A percentile compares a stretch with the other conserved stretches of the same genome.
phyloP scores from a whole-genome alignment of 2,329 filamentous ascomycete genomes.

The Tolypocladium tundrense region DNA sequence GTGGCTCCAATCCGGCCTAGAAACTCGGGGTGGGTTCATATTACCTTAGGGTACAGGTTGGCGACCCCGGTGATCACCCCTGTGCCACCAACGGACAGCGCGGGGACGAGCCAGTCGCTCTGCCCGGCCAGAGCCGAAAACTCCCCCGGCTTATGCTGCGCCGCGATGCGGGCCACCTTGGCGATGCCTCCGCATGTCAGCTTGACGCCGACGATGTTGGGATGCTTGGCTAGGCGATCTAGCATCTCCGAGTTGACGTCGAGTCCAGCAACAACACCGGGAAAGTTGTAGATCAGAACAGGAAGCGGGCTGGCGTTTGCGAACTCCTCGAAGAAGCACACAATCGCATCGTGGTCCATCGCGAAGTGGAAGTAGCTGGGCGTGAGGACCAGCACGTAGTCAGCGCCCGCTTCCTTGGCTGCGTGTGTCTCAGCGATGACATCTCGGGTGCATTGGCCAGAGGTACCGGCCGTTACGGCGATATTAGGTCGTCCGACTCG shows the following conservation, averaged over 20 bases:
- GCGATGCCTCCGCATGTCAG: slow-evolving; percentile 66
- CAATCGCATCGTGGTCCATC: slow-evolving; percentile 28
- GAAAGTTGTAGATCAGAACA: slow-evolving; percentile 65
- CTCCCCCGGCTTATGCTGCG: slow-evolving; percentile 35
- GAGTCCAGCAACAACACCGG: slow-evolving; percentile 54
- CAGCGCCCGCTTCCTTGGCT: slow-evolving; percentile 9
- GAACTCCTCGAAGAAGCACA: slow-evolving; percentile 21
- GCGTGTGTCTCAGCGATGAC: too few species aligned
- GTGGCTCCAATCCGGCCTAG: too few species aligned
- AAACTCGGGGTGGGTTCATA: slow-evolving; percentile 12
- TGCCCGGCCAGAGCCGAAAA: slow-evolving; percentile 66
- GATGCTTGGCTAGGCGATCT: slow-evolving; percentile 14
- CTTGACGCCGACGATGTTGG: slow-evolving; percentile 61
- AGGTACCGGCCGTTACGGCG: too few species aligned
- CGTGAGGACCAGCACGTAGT: slow-evolving; percentile 9
- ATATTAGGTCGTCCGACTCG: too few species aligned
- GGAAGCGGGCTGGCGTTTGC: slow-evolving; percentile 51
- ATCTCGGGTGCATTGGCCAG: too few species aligned
- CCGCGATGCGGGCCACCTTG: slow-evolving; percentile 54
- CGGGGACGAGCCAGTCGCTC: slow-evolving; percentile 59
- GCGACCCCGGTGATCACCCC: slow-evolving; percentile 54
- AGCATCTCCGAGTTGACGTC: slow-evolving; percentile 60
- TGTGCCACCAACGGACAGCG: slow-evolving; percentile 44
- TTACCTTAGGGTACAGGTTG: slow-evolving; percentile 49
- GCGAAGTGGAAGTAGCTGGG: slow-evolving; percentile 25